phyloP scores from a whole-genome alignment of 371 early-diverging fungal species.

The Syncephalastrum racemosum region DNA sequence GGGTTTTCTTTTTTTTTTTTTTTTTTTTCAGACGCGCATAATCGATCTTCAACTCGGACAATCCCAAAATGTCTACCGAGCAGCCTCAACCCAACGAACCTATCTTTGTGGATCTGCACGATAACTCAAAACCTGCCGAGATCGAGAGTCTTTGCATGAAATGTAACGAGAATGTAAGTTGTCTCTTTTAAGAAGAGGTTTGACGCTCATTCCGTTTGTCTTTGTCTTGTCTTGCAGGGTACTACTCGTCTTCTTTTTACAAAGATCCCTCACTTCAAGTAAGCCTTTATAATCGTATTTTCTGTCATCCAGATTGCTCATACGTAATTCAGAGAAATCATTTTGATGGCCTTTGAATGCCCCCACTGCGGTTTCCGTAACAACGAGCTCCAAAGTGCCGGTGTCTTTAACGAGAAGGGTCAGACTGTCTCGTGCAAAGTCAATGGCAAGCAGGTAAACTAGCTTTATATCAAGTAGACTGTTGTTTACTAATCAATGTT shows the following conservation, averaged over 20 bases:
- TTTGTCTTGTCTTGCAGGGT: constrained; percentile 58
- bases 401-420: constrained; percentile 81
- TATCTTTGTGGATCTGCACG: constrained; percentile 73
- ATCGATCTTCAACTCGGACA: neutral
- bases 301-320: neutral
- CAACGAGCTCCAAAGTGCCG: constrained; percentile 91
- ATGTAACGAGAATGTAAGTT: constrained; percentile 79
- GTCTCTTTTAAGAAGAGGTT: neutral
- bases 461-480: constrained; percentile 3
- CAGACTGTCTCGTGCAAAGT: constrained; percentile 64
- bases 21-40: neutral
- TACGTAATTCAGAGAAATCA: constrained; percentile 62
- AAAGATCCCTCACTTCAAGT: constrained; percentile 90
- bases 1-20: constrained; percentile 3
- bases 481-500: neutral
- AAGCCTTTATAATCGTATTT: constrained; percentile 6
- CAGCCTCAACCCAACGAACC: constrained; percentile 35
- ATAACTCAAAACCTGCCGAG: constrained; percentile 65
- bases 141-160: constrained; percentile 92
- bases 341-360: constrained; percentile 94
- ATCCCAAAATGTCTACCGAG: neutral
- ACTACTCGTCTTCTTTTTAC: constrained; percentile 85
- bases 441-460: constrained; percentile 49
- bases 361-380: constrained; percentile 87
- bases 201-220: neutral